Percentiles rank a stretch among this genome's conserved stretches.
Conservation (phyloP, 257 asterid genomes). For the Anisodus tanguticus region DNA sequence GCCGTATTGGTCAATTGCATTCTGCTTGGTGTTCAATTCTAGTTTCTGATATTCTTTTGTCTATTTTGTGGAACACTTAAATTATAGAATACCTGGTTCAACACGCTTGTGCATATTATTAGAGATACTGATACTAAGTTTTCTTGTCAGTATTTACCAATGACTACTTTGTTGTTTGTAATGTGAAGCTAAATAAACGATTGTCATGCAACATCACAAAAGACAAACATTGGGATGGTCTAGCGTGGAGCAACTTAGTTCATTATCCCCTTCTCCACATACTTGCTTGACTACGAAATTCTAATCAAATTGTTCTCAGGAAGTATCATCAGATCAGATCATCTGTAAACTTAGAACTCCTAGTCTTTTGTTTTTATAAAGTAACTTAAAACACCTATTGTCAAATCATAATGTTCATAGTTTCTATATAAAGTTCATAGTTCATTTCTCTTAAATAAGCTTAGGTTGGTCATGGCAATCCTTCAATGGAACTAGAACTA, state of each 20-base stretch:
- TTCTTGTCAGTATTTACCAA: not conserved
- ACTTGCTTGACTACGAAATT: constrained; percentile 6
- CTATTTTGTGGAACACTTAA: not conserved
- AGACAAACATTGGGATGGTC: not conserved
- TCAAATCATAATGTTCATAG: not conserved
- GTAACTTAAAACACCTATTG: not conserved
- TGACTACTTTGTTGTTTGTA: not conserved
- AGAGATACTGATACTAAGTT: not conserved
- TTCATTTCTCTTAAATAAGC: not conserved
- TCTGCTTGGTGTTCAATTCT: constrained; percentile 12
- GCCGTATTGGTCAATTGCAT: not conserved
- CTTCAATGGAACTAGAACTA: not conserved
- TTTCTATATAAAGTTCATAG: not conserved
- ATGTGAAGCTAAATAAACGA: not conserved
- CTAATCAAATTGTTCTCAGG: constrained; percentile 2
- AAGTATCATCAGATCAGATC: not conserved
- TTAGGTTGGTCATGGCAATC: constrained; percentile 13
- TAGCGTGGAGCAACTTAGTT: not conserved
- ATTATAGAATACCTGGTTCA: not conserved
- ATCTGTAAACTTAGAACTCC: not conserved
- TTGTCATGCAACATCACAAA: not conserved
- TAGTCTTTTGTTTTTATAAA: no score
- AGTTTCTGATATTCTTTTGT: not conserved
- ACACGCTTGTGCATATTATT: not conserved
- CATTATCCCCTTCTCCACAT: not conserved